These are phyloP conservation scores for Gypsophila paniculata DNA, from an alignment of 179 eudicot genomes.

Conservation along the genomic window DNA sequence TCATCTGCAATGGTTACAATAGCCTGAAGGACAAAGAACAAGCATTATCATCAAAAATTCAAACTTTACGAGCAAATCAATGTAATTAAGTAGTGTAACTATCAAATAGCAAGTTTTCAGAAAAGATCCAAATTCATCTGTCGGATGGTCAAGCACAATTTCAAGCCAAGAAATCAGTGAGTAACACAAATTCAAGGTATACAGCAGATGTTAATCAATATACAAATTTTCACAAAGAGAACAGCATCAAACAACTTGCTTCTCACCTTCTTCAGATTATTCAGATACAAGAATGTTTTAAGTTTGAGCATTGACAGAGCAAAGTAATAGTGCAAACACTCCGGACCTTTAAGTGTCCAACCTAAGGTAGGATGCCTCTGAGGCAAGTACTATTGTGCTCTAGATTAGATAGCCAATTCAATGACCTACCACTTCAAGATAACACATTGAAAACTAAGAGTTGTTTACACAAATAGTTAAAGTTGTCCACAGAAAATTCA, in stretches of 20 bases:
- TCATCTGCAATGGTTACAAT: constrained; percentile 91
- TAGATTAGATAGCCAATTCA: background rate
- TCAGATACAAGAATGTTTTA: background rate
- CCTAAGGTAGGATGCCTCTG: background rate
- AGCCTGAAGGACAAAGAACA: constrained; percentile 45
- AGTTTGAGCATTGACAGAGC: background rate
- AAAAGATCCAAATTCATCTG: background rate
- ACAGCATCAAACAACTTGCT: background rate
- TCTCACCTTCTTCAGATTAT: background rate
- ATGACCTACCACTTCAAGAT: constrained; percentile 7
- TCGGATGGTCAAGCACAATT: background rate
- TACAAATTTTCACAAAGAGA: background rate
- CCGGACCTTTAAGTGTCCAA: background rate
- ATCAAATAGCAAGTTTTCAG: background rate
- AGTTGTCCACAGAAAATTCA: background rate
- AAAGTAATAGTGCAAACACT: background rate
- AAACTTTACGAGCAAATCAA: constrained; percentile 1
- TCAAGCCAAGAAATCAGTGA: background rate
- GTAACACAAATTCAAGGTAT: background rate
- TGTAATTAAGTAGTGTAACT: background rate
- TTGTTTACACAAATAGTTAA: background rate
- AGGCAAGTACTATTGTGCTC: background rate
- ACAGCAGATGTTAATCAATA: background rate
- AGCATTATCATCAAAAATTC: background rate
- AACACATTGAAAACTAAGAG: background rate